phyloP scores from a whole-genome alignment of 176 grass and related monocot genomes.

The Musa itinerans region DNA sequence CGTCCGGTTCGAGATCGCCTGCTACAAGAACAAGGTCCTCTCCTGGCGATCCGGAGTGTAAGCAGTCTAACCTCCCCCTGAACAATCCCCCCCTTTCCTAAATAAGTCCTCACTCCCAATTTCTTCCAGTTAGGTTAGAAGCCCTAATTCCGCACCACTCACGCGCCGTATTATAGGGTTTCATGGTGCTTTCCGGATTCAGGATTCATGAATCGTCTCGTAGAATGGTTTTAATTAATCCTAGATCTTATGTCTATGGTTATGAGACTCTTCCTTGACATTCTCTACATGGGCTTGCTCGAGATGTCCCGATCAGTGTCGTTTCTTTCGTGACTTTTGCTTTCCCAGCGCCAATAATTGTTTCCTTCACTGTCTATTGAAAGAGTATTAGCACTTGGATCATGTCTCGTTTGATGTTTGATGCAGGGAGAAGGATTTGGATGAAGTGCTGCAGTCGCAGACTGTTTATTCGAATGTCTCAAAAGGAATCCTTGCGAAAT shows the following conservation, averaged over 20 bases:
- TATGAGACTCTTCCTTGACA: too few species aligned
- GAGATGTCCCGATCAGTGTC: too few species aligned
- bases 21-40: slow-evolving; percentile 90
- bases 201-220: too few species aligned
- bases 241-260: too few species aligned
- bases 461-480: slow-evolving; percentile 78
- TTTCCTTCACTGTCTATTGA: not conserved
- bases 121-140: too few species aligned
- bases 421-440: slow-evolving; percentile 60
- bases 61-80: not conserved
- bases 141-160: too few species aligned
- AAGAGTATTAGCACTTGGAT: too few species aligned
- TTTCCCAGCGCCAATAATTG: not conserved
- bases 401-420: not conserved
- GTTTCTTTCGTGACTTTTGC: not conserved
- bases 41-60: slow-evolving; percentile 69
- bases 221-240: too few species aligned
- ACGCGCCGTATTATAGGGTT: too few species aligned
- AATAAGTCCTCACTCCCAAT: too few species aligned
- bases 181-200: too few species aligned
- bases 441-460: slow-evolving; percentile 79
- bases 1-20: slow-evolving; percentile 73
- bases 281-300: too few species aligned
- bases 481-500: slow-evolving; percentile 78
- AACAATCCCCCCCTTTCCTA: not conserved